A percentile compares a stretch with the other conserved stretches of the same genome.
phyloP scores from a whole-genome alignment of 305 asterid species.

The Galium porrigens region DNA sequence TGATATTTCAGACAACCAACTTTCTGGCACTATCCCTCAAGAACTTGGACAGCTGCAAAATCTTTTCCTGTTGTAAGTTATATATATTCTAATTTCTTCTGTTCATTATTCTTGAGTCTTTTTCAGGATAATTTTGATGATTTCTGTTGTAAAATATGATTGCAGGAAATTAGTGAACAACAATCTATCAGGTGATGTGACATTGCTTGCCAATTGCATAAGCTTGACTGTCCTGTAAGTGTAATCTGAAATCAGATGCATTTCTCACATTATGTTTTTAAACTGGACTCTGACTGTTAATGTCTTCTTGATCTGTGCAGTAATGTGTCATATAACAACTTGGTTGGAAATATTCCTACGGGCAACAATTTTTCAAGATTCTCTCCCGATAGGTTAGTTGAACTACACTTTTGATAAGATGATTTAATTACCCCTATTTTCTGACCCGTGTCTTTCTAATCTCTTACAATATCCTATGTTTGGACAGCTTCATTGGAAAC shows the following conservation, averaged over 20 bases:
- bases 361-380: conserved; percentile 85
- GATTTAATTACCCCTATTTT: background rate
- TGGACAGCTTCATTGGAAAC: conserved; percentile 64
- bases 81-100: background rate
- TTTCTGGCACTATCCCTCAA: conserved; percentile 65
- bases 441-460: background rate
- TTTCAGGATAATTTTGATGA: background rate
- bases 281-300: background rate
- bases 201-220: conserved; percentile 49
- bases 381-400: conserved; percentile 57
- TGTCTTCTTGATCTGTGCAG: conserved; percentile 26
- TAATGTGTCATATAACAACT: conserved; percentile 68
- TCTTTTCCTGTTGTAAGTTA: conserved; percentile 61
- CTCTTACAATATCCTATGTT: background rate
- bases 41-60: conserved; percentile 86
- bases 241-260: background rate
- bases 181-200: conserved; percentile 70
- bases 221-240: conserved; percentile 73
- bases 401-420: background rate
- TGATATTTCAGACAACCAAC: conserved; percentile 72
- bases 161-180: conserved; percentile 61
- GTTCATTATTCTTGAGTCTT: background rate
- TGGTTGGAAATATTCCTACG: conserved; percentile 68
- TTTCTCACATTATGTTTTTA: background rate
- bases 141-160: background rate